Base-by-base conservation (phyloP, 2,329 filamentous ascomycete genomes). In the Thielaviopsis euricoi region DNA sequence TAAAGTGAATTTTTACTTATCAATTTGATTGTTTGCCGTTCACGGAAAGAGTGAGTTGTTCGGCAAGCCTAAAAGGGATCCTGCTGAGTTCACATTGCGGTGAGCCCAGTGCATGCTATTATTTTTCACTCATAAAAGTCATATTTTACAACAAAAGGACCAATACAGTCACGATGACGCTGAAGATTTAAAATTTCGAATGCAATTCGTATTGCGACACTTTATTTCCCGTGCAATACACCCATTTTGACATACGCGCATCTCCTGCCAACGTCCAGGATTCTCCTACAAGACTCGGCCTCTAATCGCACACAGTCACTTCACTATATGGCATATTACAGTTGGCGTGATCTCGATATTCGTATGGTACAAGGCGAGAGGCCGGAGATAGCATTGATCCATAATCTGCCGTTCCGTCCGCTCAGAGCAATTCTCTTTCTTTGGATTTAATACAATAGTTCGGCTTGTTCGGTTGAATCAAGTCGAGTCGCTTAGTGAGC, bases 401-500 rank as follows among this genome's bases (percentile, higher is more conserved):
- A 9, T 48, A 48, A 48, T 21, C 43, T 48, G 43, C 43, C 9
- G n/a, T 19, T 48, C n/a, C n/a, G 43, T n/a, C 43, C 43, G 43
- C 43, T 48, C n/a, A 19, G 7, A 48, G 43, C 43, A 48, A n/a
- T 48, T 48, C 43, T 21, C 43, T 48, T 48, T 48, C 43, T 48
- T 48, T 48, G n/a, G 43, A n/a, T 54, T 60, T 40, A 57, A 57
- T 19, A 52, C 53, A 46, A 55, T 49, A 50, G 19, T 52, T 57
- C 26, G 49, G 23, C 43, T 22, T 43, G 19, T 46, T 15, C n/a
- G n/a, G n/a, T 50, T 22, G 12, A 33, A 22, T 37, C 26, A 17
- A 43, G 22, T 29, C 46, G 21, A 48, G 23, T 37, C 13, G 33
- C 40, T 69, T 77, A 79, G 69, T 79, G 76, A 58, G 66, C 67